phyloP scores from a whole-genome alignment of 1,284 basidiomycete genomes.

The Cryptococcus sp. region DNA sequence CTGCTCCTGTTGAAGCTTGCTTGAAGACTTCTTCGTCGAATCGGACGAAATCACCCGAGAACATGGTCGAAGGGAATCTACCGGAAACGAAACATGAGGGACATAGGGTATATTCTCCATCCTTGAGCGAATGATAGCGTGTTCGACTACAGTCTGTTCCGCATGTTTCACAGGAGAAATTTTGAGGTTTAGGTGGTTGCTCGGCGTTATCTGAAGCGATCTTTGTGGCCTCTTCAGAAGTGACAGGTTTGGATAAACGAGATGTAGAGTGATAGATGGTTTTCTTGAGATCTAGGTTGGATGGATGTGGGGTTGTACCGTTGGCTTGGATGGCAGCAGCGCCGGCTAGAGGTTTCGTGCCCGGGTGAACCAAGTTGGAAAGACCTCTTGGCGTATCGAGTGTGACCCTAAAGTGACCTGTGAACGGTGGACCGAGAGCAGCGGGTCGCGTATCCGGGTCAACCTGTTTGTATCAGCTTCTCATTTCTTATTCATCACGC shows the following conservation, averaged over 20 bases:
- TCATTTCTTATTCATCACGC: slow-evolving; percentile 1
- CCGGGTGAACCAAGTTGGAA: slow-evolving; percentile 84
- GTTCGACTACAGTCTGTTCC: slow-evolving; percentile 84
- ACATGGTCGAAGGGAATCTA: slow-evolving; percentile 93
- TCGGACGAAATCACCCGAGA: slow-evolving; percentile 95
- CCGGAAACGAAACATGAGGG: slow-evolving; percentile 91
- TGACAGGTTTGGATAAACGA: slow-evolving; percentile 59
- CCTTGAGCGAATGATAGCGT: slow-evolving; percentile 89
- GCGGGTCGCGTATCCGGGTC: slow-evolving; percentile 95
- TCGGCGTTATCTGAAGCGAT: slow-evolving; percentile 55
- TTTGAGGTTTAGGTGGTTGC: slow-evolving; percentile 49
- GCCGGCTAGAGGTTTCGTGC: slow-evolving; percentile 56
- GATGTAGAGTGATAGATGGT: slow-evolving; percentile 86
- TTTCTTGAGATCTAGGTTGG: slow-evolving; percentile 69
- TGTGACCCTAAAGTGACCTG: slow-evolving; percentile 95
- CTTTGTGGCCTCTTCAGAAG: slow-evolving; percentile 59
- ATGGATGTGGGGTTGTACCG: slow-evolving; percentile 58
- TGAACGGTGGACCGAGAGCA: slow-evolving; percentile 92
- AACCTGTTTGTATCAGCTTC: slow-evolving; percentile 57
- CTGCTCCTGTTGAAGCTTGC: slow-evolving; percentile 50
- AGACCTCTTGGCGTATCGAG: slow-evolving; percentile 95
- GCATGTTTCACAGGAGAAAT: slow-evolving; percentile 87
- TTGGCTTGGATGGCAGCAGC: slow-evolving; percentile 48
- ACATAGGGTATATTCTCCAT: slow-evolving; percentile 85
- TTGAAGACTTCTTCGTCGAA: slow-evolving; percentile 60